A percentile compares a stretch with the other conserved stretches of the same genome.
Conservation (phyloP, 1,284 basidiomycete species). For the Phellopilus nigrolimitatus region DNA sequence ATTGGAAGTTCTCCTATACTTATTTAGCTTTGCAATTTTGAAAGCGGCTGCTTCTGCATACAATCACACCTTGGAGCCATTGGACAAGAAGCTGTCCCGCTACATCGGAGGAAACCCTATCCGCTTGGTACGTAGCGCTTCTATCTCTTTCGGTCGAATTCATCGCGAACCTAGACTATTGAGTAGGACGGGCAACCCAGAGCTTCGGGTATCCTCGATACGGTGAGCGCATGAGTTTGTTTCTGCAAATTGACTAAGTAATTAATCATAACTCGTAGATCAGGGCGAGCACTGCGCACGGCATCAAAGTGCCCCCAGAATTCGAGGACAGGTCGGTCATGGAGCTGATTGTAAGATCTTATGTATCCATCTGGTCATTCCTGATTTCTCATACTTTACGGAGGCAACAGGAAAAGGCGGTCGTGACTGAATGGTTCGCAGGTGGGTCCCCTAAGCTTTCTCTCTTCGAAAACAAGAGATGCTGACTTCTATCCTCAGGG, state of each 20-base stretch:
- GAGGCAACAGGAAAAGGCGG: slow-evolving; percentile 56
- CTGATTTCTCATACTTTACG: slow-evolving; percentile 5
- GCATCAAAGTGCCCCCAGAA: slow-evolving; percentile 62
- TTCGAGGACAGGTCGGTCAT: slow-evolving; percentile 59
- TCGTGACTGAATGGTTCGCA: slow-evolving; percentile 77
- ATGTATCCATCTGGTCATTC: slow-evolving; percentile 25
- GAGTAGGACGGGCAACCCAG: slow-evolving; percentile 73
- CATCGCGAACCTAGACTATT: too few relatives aligned
- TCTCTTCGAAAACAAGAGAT: background rate
- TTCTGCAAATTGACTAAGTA: background rate
- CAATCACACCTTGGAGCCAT: slow-evolving; percentile 58
- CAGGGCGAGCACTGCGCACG: slow-evolving; percentile 65
- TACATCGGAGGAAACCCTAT: slow-evolving; percentile 68
- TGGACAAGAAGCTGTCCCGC: slow-evolving; percentile 64
- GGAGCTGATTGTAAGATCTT: slow-evolving; percentile 61
- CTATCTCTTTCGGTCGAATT: too few relatives aligned
- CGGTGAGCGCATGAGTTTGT: slow-evolving; percentile 37
- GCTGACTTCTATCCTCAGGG: slow-evolving; percentile 27
- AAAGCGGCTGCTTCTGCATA: slow-evolving; percentile 61
- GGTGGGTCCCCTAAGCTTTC: slow-evolving; percentile 30
- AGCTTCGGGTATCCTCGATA: slow-evolving; percentile 78
- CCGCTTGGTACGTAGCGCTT: slow-evolving; percentile 37
- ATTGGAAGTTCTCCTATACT: background rate
- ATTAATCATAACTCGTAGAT: slow-evolving; percentile 37
- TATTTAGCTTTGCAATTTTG: background rate